Base-by-base conservation (phyloP, 768 basidiomycete genomes). In the Xanthoconium purpureum region DNA sequence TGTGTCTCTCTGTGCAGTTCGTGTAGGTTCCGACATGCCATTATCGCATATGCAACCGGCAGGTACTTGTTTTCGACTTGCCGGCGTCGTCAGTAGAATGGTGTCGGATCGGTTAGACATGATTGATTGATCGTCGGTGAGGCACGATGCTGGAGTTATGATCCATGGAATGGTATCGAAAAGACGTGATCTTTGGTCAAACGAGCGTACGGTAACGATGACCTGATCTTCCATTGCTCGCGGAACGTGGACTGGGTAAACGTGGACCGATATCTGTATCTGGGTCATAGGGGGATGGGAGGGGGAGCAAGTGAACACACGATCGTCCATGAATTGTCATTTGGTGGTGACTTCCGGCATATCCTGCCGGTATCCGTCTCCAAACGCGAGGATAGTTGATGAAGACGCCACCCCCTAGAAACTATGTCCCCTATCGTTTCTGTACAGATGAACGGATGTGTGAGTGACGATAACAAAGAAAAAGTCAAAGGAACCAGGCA, bases 211-310 rank as follows among this genome's bases (percentile, higher is more conserved):
- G 2, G 14, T 32, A 10, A 18, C 11, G 35, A 37, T 59, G 48
- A 42, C 46, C 20, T 10, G 30, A 15, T 12, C 20, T 9, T 7
- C 33, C 28, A 36, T 29, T 50, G 38, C 47, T 51, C 60, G 51
- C 37, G 56, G 62, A 50, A 50, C 52, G 33, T 3, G 30, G 60
- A 14, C 55, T n/a, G 55, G 45, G 50, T 33, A 47, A 48, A 48
- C 49, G 54, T 62, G 60, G 50, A 33, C 8, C 24, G 36, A n/a
- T 51, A 36, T 40, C 49, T 20, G 24, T 36, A 24, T 40, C 28
- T 36, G 33, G 12, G 50, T 30, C 15, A 9, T 24, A 37, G 13
- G 14, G 18, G 30, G 36, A 24, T 14, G 45, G 30, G 38, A 32
- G 42, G 12, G 17, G 40, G 20, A 30, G 55, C 10, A 42, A 35